Percentiles rank a stretch among this genome's conserved stretches.
Conservation (phyloP, 2,329 filamentous ascomycete genomes). For the Aspergillus luchuensis region DNA sequence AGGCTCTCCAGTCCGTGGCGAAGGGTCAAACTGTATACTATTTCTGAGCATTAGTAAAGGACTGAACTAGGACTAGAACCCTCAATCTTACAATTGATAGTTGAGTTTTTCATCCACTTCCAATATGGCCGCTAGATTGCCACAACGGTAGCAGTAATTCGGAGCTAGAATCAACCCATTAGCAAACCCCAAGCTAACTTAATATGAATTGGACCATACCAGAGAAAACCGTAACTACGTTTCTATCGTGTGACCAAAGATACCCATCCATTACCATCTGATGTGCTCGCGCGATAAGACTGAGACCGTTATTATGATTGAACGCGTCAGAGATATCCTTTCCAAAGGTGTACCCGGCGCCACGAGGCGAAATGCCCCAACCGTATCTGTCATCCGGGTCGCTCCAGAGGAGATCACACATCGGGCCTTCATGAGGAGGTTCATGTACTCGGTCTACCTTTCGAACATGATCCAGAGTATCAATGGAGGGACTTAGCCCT, state of each 20-base stretch:
- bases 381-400: constrained; percentile 96
- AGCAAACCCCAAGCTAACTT: constrained; percentile 18
- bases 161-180: constrained; percentile 56
- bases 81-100: constrained; percentile 80
- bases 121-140: constrained; percentile 99
- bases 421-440: constrained; percentile 95
- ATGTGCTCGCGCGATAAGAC: constrained; percentile 91
- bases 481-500: constrained; percentile 91
- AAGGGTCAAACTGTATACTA: too few relatives aligned
- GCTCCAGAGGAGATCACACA: constrained; percentile 97
- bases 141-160: constrained; percentile 98
- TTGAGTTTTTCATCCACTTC: constrained; percentile 99
- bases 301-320: constrained; percentile 98
- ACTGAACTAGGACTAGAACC: too few relatives aligned
- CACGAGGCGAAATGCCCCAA: constrained; percentile 93
- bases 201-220: constrained; percentile 55
- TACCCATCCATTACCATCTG: constrained; percentile 99
- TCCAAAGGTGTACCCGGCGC: constrained; percentile 91
- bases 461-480: constrained; percentile 93
- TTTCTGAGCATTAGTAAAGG: too few relatives aligned
- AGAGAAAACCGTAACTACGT: constrained; percentile 98
- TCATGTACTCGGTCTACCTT: constrained; percentile 96
- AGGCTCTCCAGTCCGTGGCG: too few relatives aligned
- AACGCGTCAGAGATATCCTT: constrained; percentile 98
- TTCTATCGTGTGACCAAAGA: constrained; percentile 98